Base-by-base conservation (phyloP, 164 flowering plant species). In the Nelumbo lutea region DNA sequence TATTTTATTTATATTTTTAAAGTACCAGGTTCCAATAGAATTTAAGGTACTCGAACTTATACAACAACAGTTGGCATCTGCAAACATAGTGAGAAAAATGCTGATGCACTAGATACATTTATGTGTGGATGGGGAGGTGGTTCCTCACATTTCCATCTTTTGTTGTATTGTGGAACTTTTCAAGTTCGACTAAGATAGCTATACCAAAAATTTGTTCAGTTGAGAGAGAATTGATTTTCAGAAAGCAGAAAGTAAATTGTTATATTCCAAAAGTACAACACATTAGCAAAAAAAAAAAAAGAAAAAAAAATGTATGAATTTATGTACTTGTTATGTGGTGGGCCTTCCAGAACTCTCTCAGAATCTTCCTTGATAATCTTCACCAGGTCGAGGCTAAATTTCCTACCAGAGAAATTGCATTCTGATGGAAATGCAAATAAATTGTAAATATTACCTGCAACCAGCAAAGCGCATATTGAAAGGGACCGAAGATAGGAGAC, bases 381-480 rank as follows among this genome's bases (percentile, higher is more conserved):
- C 67, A 86, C 95, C 75, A 95, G 76, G 66, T 90, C 88, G 42
- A 86, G 93, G 79, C 74, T 80, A 79, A 89, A 92, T 75, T 82
- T 90, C 71, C 67, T 71, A 61, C 99, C 99, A 41, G 98, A 87
- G 80, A 95, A 95, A 80, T 95, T 95, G 87, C 98, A 95, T 73
- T 95, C 99, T 5, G 99, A 92, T 38, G 98, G 98, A 69, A 92
- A 90, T 64, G 99, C 98, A 80, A 95, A 95, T 75, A 95, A 82
- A 72, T 88, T 90, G 81, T 69, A 88, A 46, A 79, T 67, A 66
- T 65, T 65, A 64, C 86, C 99, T 94, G 90, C 80, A 84, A 65
- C 15, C 40, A 64, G 10, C 13, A 68, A 61, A 72, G 2, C 0
- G 47, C 41, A 62, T 42, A 41, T 38, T 2, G 53, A 13, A 67